A percentile compares a stretch with the other conserved stretches of the same genome.
These are phyloP conservation scores for Obba rivulosa DNA, from an alignment of 768 basidiomycete genomes.

Conservation along the genomic window DNA sequence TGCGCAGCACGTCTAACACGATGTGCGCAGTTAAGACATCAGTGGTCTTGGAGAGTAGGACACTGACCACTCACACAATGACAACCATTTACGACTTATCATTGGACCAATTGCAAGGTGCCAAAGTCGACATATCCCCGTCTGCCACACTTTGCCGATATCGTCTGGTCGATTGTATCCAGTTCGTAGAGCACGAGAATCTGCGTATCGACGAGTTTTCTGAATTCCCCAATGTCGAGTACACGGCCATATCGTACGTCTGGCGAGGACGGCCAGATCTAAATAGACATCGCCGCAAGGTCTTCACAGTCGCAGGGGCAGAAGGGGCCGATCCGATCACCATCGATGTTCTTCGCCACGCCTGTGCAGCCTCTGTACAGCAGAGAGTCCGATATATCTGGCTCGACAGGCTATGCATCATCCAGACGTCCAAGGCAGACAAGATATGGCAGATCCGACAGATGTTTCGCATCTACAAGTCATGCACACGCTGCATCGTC, in stretches of 20 bases:
- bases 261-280: slow-evolving; percentile 5
- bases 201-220: slow-evolving; percentile 7
- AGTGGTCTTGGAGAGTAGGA: too few species aligned
- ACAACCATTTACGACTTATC: too few species aligned
- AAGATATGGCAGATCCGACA: slow-evolving; percentile 9
- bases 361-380: slow-evolving; percentile 1
- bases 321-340: slow-evolving; percentile 6
- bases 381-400: slow-evolving; percentile 2
- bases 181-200: neutral
- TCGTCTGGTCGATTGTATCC: slow-evolving; percentile 10
- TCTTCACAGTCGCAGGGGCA: slow-evolving; percentile 6
- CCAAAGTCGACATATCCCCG: neutral
- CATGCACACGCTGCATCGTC: slow-evolving; percentile 5
- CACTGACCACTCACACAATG: too few species aligned
- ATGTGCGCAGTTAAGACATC: too few species aligned
- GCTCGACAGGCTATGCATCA: slow-evolving; percentile 12
- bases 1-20: too few species aligned
- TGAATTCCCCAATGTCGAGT: slow-evolving; percentile 4
- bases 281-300: too few species aligned
- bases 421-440: slow-evolving; percentile 4
- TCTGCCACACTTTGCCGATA: neutral
- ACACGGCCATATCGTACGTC: slow-evolving; percentile 10
- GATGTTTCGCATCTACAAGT: slow-evolving; percentile 7
- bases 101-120: too few species aligned
- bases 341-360: slow-evolving; percentile 3